Evolutionary conservation across 768 basidiomycete species (phyloP), one percentile per base, ranked within the genome.

Genomic region (Lentinula detonsa): DNA sequence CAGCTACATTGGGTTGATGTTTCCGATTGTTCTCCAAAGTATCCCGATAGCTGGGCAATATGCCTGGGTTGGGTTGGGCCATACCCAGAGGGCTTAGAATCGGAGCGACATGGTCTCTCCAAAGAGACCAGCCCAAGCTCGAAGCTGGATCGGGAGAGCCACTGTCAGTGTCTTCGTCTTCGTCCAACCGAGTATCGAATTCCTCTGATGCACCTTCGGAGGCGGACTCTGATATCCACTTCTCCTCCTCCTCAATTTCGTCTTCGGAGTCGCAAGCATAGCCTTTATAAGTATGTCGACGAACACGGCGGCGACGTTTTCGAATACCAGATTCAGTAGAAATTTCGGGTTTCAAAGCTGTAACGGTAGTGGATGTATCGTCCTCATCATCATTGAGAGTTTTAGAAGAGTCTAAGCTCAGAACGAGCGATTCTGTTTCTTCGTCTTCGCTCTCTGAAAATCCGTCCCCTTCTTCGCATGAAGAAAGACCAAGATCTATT

Each of bases 181-280:
- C 45, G n/a, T 49, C 34, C 21, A 34, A 10, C 5, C 43, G 35
- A 5, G 15, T 13, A 5, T 45, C 46, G 4, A 58, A 65, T 7
- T 69, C 66, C 5, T 74, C 71, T 16, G 64, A 65, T 31, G 56
- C 63, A 4, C 66, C 73, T 57, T 49, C 48, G 1, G 59, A 35
- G 4, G 28, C 42, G 15, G 58, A 59, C 37, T 51, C 46, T 3
- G 58, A 59, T 2, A 59, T 23, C 48, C 59, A 60, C 18, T 52
- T 18, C n/a, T 59, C 42, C 31, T 42, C 57, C 3, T 39, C 39
- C 48, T 61, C 69, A 4, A 15, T 16, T 48, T 59, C 48, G 13
- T 61, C 69, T 61, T 81, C 82, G 1, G 81, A 77, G 64, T 77
- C 71, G 48, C 81, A 66, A 2, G 61, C 55, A 64, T 81, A 83